Conservation (phyloP, 768 basidiomycete genomes). For the Panus rudis region DNA sequence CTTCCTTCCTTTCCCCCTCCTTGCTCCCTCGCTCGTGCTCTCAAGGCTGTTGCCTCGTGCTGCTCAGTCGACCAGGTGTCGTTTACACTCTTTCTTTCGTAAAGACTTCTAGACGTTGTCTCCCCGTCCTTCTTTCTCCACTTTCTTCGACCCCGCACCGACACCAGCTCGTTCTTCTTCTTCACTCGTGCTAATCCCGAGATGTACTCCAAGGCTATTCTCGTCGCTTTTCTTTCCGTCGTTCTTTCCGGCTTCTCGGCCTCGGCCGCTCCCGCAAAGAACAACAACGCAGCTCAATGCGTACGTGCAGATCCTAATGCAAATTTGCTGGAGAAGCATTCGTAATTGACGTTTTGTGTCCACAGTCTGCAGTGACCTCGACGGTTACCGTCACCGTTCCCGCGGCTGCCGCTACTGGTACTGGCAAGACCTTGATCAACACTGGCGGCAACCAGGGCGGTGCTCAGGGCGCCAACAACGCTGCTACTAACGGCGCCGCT, state of each 20-base stretch:
- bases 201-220: conserved; percentile 37
- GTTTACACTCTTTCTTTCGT: conserved; percentile 31
- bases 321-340: conserved; percentile 14
- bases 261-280: conserved; percentile 26
- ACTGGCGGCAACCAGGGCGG: too few relatives aligned
- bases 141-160: conserved; percentile 10
- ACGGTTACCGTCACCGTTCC: background rate
- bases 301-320: conserved; percentile 2
- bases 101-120: conserved; percentile 20
- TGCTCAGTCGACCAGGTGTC: conserved; percentile 50
- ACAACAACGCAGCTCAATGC: conserved; percentile 3
- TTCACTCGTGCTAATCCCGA: conserved; percentile 12
- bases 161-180: conserved; percentile 16
- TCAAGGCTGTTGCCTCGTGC: conserved; percentile 36
- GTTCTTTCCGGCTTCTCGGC: conserved; percentile 30
- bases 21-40: conserved; percentile 19
- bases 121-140: conserved; percentile 20
- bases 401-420: background rate
- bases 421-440: too few relatives aligned
- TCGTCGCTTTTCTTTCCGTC: conserved; percentile 35
- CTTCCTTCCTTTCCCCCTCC: conserved; percentile 13
- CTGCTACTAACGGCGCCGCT: background rate
- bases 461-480: background rate
- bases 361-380: background rate
- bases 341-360: conserved; percentile 11